phyloP scores from a whole-genome alignment of 1,284 basidiomycete species.

The Coriolopsis trogii region DNA sequence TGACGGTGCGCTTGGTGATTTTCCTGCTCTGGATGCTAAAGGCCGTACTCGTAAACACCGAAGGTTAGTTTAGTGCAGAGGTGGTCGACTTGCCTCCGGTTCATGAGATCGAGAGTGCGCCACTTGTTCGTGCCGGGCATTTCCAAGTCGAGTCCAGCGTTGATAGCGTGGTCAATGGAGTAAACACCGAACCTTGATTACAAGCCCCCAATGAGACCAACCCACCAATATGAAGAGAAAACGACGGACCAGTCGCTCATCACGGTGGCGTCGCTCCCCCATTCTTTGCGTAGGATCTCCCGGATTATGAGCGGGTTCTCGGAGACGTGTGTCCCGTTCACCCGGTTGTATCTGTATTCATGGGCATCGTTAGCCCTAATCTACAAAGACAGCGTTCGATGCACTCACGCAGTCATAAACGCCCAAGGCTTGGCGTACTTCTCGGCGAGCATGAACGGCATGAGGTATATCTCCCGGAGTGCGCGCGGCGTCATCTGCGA shows the following conservation, averaged over 20 bases:
- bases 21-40: constrained; percentile 58
- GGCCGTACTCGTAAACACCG: not conserved
- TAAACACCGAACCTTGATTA: constrained; percentile 67
- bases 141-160: constrained; percentile 80
- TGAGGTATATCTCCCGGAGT: constrained; percentile 79
- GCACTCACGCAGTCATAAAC: constrained; percentile 68
- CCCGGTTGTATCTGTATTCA: constrained; percentile 58
- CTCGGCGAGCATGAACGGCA: constrained; percentile 78
- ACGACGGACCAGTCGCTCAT: constrained; percentile 80
- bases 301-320: constrained; percentile 67
- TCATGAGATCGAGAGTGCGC: constrained; percentile 66
- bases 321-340: constrained; percentile 72
- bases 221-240: not conserved
- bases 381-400: not conserved
- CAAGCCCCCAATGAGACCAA: not conserved
- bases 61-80: not conserved
- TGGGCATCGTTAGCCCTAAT: not conserved
- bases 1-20: constrained; percentile 64
- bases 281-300: constrained; percentile 74
- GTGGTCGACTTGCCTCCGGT: constrained; percentile 44
- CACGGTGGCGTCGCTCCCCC: constrained; percentile 70
- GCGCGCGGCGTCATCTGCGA: constrained; percentile 68
- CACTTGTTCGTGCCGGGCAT: constrained; percentile 78
- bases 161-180: constrained; percentile 65
- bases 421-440: constrained; percentile 72